phyloP scores from a whole-genome alignment of 495 filamentous ascomycete genomes.

The Neurospora sp. region DNA sequence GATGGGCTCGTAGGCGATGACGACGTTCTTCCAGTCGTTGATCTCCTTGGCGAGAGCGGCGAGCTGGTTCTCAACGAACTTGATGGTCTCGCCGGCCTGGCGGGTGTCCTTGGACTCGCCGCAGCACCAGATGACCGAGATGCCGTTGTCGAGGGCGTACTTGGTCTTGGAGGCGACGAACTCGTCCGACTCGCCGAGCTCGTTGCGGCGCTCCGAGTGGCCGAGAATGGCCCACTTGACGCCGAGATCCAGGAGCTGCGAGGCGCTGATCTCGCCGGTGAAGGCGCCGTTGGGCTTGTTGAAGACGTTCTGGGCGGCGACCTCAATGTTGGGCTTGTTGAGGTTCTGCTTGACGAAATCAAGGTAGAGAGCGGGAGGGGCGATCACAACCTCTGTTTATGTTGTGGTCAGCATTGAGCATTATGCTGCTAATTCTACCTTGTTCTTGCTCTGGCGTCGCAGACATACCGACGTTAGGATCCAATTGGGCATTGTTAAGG shows the following conservation, averaged over 20 bases:
- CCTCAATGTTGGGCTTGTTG: constrained; percentile 47
- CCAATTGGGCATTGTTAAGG: constrained; percentile 70
- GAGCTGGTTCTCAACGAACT: constrained; percentile 78
- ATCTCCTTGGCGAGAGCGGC: constrained; percentile 57
- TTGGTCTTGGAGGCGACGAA: constrained; percentile 90
- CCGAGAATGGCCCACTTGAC: constrained; percentile 86
- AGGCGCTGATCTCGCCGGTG: constrained; percentile 90
- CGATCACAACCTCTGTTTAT: constrained; percentile 75
- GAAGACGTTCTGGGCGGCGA: constrained; percentile 92
- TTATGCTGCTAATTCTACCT: neutral
- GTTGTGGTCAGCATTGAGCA: neutral
- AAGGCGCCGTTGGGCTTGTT: constrained; percentile 95
- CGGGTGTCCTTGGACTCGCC: constrained; percentile 91
- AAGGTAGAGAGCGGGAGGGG: constrained; percentile 85
- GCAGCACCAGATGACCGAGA: constrained; percentile 90
- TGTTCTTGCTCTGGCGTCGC: neutral
- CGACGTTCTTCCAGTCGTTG: constrained; percentile 83
- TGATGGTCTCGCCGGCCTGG: constrained; percentile 75
- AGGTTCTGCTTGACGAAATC: constrained; percentile 69
- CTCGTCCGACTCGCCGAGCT: constrained; percentile 75
- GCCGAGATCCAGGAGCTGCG: constrained; percentile 77
- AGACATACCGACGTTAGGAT: constrained; percentile 53
- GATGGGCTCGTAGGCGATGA: constrained; percentile 97
- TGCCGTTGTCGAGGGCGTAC: constrained; percentile 73
- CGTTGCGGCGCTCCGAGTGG: constrained; percentile 84